A percentile compares a stretch with the other conserved stretches of the same genome.
These are phyloP conservation scores for Lanmaoa rubissima DNA, from an alignment of 768 basidiomycete species.

Conservation along the genomic window DNA sequence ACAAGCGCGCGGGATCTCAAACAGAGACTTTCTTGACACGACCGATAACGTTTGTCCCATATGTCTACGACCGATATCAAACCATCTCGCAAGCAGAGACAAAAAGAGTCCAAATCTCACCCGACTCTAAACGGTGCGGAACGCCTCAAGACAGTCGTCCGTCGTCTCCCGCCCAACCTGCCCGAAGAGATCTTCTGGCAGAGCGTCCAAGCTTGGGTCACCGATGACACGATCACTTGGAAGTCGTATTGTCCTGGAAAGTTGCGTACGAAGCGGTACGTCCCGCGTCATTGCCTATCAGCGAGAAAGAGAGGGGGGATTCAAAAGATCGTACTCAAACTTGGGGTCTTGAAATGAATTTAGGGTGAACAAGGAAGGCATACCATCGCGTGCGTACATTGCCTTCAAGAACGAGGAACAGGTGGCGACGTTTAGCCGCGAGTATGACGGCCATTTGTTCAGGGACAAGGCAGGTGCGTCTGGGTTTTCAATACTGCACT, in stretches of 20 bases:
- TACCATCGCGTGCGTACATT: constrained; percentile 88
- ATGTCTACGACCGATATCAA: constrained; percentile 24
- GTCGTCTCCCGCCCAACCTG: constrained; percentile 86
- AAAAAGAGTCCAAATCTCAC: constrained; percentile 35
- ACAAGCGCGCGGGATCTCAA: not conserved
- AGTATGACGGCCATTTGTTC: constrained; percentile 90
- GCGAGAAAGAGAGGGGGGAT: not conserved
- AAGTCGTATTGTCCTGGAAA: constrained; percentile 68
- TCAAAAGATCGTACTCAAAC: too few species aligned
- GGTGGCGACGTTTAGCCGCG: constrained; percentile 71
- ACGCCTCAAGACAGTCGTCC: constrained; percentile 83
- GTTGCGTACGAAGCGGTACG: constrained; percentile 59
- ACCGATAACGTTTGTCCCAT: not conserved
- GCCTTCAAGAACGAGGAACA: constrained; percentile 77
- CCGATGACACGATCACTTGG: constrained; percentile 68
- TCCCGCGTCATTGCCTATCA: not conserved
- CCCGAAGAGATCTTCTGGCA: constrained; percentile 95
- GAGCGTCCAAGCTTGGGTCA: constrained; percentile 82
- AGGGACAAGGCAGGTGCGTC: constrained; percentile 80
- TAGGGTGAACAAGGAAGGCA: constrained; percentile 80
- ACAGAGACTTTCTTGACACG: not conserved
- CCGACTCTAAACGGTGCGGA: constrained; percentile 39
- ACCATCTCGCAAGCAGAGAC: constrained; percentile 23
- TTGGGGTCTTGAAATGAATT: not conserved
- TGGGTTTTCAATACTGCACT: too few species aligned